Evolutionary conservation across 345 rosid genomes (phyloP).

Genomic region (Adansonia digitata): DNA sequence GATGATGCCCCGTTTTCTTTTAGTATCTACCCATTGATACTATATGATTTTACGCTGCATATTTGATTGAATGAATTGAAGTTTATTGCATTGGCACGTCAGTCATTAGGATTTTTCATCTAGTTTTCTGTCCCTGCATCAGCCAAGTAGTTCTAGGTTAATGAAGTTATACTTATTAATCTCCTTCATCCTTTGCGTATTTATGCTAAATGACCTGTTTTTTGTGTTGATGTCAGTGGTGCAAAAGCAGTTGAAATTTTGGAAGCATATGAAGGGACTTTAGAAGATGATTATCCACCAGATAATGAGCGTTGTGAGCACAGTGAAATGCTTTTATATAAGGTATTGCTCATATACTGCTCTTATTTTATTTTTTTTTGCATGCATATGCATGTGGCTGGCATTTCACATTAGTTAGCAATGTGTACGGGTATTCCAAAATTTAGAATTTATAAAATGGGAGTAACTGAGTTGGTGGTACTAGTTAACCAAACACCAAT

Average conservation of each 20-base stretch:
- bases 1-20: not conserved
- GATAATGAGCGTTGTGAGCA: constrained; percentile 94
- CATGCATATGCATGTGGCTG: not conserved
- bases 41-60: not conserved
- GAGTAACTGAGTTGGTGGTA: not conserved
- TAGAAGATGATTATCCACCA: constrained; percentile 98
- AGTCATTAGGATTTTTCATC: not conserved
- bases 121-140: not conserved
- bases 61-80: not conserved
- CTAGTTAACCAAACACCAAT: not conserved
- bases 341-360: constrained; percentile 40
- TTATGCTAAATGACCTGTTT: not conserved
- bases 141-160: not conserved
- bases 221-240: constrained; percentile 41
- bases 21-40: not conserved
- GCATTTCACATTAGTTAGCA: not conserved
- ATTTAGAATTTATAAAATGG: not conserved
- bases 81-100: not conserved
- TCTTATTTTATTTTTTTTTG: not conserved
- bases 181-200: not conserved
- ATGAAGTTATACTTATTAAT: not conserved
- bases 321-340: constrained; percentile 96
- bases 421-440: not conserved
- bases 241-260: constrained; percentile 97
- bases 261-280: constrained; percentile 98